Percentiles rank a stretch among this genome's conserved stretches.
These are phyloP conservation scores for Trypanosoma platydactyli DNA, from an alignment of 208 protist species.

Conservation along the genomic window DNA sequence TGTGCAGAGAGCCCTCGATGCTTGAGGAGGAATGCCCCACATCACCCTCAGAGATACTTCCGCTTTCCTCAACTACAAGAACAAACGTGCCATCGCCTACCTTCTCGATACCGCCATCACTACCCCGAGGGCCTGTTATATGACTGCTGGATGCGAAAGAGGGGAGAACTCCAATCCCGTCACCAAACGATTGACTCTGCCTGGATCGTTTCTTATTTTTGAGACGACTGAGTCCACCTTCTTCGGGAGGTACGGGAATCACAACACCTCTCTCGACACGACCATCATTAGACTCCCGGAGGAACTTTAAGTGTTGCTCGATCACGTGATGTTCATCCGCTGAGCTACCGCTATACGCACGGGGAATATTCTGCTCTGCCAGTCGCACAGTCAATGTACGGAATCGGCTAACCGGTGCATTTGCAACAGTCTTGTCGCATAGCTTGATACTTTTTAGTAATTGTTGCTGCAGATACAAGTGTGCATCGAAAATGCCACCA, in stretches of 20 bases:
- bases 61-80: background rate
- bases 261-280: conserved; percentile 49
- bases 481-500: conserved; percentile 77
- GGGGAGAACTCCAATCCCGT: background rate
- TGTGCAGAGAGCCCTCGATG: conserved; percentile 35
- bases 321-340: conserved; percentile 33
- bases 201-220: background rate
- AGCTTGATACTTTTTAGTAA: conserved; percentile 67
- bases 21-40: background rate
- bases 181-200: conserved; percentile 13
- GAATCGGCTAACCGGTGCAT: conserved; percentile 55
- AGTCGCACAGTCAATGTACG: conserved; percentile 66
- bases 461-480: conserved; percentile 84
- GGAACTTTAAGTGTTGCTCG: conserved; percentile 54
- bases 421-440: conserved; percentile 34
- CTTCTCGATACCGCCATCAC: background rate
- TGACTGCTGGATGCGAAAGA: conserved; percentile 3
- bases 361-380: conserved; percentile 62
- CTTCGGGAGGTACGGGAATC: conserved; percentile 52
- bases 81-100: background rate
- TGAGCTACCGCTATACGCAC: conserved; percentile 44
- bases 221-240: conserved; percentile 46
- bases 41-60: background rate
- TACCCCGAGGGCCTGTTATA: background rate
- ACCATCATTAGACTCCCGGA: conserved; percentile 66